Conservation (phyloP, 163 green algal species). For the Prototheca wickerhamii region DNA sequence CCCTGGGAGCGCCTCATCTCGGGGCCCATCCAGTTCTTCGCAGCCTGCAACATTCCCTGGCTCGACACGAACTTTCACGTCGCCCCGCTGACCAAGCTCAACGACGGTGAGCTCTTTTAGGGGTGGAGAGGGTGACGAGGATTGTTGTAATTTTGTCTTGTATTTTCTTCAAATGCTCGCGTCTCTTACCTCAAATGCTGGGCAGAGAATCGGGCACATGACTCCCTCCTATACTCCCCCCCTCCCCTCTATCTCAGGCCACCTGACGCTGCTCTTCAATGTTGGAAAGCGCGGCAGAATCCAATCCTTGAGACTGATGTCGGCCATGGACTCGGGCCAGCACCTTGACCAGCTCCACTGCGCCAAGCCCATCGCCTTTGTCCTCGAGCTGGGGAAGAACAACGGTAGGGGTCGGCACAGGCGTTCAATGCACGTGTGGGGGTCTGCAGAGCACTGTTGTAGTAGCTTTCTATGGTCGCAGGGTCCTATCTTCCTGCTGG, state of each 20-base stretch:
- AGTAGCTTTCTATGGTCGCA: no score
- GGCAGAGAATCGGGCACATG: no score
- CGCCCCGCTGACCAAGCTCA: slow-evolving; percentile 18
- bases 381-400: slow-evolving; percentile 10
- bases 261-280: slow-evolving; percentile 28
- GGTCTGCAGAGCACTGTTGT: no score
- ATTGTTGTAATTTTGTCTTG: no score
- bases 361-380: slow-evolving; percentile 11
- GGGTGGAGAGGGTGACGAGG: no score
- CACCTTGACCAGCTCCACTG: slow-evolving; percentile 26
- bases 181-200: no score
- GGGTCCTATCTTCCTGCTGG: not conserved
- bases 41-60: slow-evolving; percentile 36
- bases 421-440: no score
- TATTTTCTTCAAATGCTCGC: no score
- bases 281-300: not conserved
- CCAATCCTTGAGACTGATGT: slow-evolving; percentile 25
- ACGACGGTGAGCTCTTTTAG: slow-evolving; percentile 19
- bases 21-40: slow-evolving; percentile 27
- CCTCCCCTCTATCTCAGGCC: slow-evolving; percentile 7
- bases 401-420: not conserved
- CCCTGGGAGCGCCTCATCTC: slow-evolving; percentile 16
- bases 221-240: not conserved
- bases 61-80: slow-evolving; percentile 43
- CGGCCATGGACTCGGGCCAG: slow-evolving; percentile 20